A percentile compares a stretch with the other conserved stretches of the same genome.
Evolutionary conservation across 208 protist species (phyloP).

Genomic region (Acanthamoeba culbertsoni): DNA sequence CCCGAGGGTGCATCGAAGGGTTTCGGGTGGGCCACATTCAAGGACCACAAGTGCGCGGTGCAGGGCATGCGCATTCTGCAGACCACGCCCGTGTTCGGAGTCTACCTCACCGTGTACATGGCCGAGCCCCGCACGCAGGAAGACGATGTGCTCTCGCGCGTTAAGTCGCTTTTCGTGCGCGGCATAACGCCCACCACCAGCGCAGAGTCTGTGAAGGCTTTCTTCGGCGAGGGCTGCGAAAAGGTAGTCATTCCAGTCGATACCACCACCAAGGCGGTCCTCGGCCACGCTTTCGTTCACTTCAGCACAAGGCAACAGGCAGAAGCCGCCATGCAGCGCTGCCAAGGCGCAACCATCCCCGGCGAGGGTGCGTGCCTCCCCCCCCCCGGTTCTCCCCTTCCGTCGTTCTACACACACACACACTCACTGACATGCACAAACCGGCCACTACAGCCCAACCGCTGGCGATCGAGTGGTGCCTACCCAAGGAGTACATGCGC

Average conservation of each 20-base stretch:
- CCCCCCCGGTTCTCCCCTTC: not conserved
- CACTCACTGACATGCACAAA: not conserved
- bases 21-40: slow-evolving; percentile 15
- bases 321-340: not conserved
- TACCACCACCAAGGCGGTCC: not conserved
- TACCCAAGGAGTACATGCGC: not conserved
- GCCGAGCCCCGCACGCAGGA: not conserved
- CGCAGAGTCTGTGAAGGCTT: not conserved
- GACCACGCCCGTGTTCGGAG: not conserved
- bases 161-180: slow-evolving; percentile 31
- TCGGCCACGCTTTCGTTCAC: slow-evolving; percentile 28
- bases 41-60: slow-evolving; percentile 37
- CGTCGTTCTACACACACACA: not conserved
- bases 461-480: slow-evolving; percentile 38
- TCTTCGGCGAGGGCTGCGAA: slow-evolving; percentile 7
- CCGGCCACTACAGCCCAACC: not conserved
- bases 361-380: not conserved
- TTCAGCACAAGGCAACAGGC: not conserved
- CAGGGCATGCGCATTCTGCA: slow-evolving; percentile 5
- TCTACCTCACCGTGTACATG: not conserved
- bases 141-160: not conserved
- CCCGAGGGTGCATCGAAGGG: not conserved
- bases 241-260: not conserved
- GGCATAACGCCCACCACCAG: not conserved
- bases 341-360: not conserved